Base-by-base conservation (phyloP, 2,329 filamentous ascomycete species). In the Hypoxylon sp. region DNA sequence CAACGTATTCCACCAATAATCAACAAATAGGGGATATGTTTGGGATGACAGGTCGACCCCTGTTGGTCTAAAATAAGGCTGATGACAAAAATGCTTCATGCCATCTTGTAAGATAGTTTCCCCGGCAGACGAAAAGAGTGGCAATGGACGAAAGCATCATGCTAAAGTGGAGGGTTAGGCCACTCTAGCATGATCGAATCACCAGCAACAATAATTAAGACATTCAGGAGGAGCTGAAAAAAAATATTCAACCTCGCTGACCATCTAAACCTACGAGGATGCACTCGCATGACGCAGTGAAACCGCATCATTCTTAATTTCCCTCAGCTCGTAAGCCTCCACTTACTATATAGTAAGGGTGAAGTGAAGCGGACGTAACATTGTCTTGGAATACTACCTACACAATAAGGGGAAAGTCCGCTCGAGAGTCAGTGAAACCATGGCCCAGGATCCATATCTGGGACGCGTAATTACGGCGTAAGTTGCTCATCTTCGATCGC, bases 391-490 rank as follows among this genome's bases (percentile, higher is more conserved):
- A 44, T 22, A 19, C 39, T 31, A 31, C 29, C 29, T 31, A 24
- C 22, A n/a, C 24, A 29, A 26, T 29, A 55, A 48, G 50, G 5
- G 22, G 51, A 56, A 37, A 63, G 33, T 8, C 17, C 39, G 47
- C 4, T 24, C 17, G 4, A 48, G 29, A 11, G 31, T 46, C 35
- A 31, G 42, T 26, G 17, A 44, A 48, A 42, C 13, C 51, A 70
- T 70, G 67, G 48, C 65, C 24, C 46, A 35, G 33, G 67, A 70
- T 65, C 64, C 65, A 35, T 70, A 70, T 63, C 50, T 70, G 6
- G 67, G 67, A 42, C 67, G 61, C n/a, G 60, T 67, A 52, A 70
- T 70, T 50, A 67, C 61, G 17, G 67, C 67, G 67, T 70, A 70
- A 70, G 67, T 70, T 48, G 26, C 11, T 26, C 33, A 9, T 22